Conservation (phyloP, 2,329 filamentous ascomycete species). For the Sporothrix brunneoviolacea region DNA sequence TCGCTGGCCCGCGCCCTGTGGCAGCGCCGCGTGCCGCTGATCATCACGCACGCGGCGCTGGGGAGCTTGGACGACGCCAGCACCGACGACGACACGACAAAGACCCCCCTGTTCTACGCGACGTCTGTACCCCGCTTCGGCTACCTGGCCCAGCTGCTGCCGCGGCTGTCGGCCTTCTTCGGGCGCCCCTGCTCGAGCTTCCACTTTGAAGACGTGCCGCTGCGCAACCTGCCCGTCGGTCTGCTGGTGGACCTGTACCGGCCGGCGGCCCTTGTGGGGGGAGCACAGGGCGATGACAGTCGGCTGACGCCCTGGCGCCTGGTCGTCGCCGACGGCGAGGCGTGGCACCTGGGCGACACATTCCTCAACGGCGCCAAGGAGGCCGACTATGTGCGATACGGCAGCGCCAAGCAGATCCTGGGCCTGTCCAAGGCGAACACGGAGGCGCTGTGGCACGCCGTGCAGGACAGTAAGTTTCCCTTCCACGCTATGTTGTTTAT, state of each 20-base stretch:
- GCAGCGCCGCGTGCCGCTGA: slow-evolving; percentile 46
- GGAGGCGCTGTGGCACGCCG: slow-evolving; percentile 72
- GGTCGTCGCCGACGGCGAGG: slow-evolving; percentile 46
- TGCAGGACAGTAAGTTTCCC: too few species aligned
- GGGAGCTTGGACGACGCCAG: slow-evolving; percentile 1
- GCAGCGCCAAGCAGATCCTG: slow-evolving; percentile 86
- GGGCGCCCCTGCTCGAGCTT: slow-evolving; percentile 49
- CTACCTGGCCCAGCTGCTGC: slow-evolving; percentile 52
- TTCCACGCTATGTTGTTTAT: too few species aligned
- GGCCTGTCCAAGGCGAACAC: slow-evolving; percentile 78
- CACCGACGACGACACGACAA: neutral
- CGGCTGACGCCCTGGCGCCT: slow-evolving; percentile 45
- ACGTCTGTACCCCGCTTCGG: slow-evolving; percentile 50
- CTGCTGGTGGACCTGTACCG: slow-evolving; percentile 52
- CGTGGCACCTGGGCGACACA: slow-evolving; percentile 56
- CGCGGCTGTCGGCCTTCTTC: slow-evolving; percentile 50
- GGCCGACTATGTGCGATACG: slow-evolving; percentile 82
- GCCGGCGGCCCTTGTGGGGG: too few species aligned
- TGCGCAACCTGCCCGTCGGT: slow-evolving; percentile 47
- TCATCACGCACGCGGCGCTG: slow-evolving; percentile 43
- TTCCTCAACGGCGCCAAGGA: slow-evolving; percentile 61
- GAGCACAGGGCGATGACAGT: too few species aligned
- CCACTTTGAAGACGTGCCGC: slow-evolving; percentile 48
- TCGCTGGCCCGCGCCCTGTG: slow-evolving; percentile 44
- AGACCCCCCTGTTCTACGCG: slow-evolving; percentile 33